Evolutionary conservation across 2,329 filamentous ascomycete genomes (phyloP), one percentile per base, ranked within the genome.

Genomic region (Incumbomyces lentus): DNA sequence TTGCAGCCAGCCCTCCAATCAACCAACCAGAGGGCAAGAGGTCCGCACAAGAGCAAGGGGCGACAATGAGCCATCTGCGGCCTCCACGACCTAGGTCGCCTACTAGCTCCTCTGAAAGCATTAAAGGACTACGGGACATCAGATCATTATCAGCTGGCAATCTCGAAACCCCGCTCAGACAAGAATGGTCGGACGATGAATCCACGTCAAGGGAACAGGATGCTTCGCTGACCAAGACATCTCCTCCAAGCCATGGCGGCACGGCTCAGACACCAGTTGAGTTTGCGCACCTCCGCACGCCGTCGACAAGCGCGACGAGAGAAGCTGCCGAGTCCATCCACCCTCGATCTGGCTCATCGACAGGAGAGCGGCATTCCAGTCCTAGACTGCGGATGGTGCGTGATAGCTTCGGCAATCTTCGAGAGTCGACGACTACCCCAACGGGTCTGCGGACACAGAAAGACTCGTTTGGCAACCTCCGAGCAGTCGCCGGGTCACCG

Each of bases 121-220:
- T 55, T 8, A 47, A 44, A 18, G 46, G 43, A 41, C n/a, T 36
- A 4, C 31, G 18, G 12, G 32, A 46, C 12, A 49, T 14, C 22
- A 17, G 19, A 41, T 18, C 29, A 40, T 14, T 43, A 42, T 16
- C 46, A 47, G 32, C 14, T 16, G 26, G 31, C 30, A 8, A 38
- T 35, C 17, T 26, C 49, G 13, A 47, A 48, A 46, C 43, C 30
- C 54, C 52, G 12, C 50, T 48, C n/a, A 51, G 46, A 44, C 46
- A 53, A 41, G 50, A 57, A 36, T 59, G 62, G 32, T 62, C 62
- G 12, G 66, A 67, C 6, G 57, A 69, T 16, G 64, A 68, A 39
- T 63, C 68, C 16, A 67, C 64, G 7, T 62, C 65, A 26, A 69
- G 70, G 51, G 66, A 73, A 47, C 64, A 66, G 48, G 67, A 68